Percentiles rank a stretch among this genome's conserved stretches.
phyloP scores from a whole-genome alignment of 352 stramenopile genomes.

The Globisporangium abappressorium region DNA sequence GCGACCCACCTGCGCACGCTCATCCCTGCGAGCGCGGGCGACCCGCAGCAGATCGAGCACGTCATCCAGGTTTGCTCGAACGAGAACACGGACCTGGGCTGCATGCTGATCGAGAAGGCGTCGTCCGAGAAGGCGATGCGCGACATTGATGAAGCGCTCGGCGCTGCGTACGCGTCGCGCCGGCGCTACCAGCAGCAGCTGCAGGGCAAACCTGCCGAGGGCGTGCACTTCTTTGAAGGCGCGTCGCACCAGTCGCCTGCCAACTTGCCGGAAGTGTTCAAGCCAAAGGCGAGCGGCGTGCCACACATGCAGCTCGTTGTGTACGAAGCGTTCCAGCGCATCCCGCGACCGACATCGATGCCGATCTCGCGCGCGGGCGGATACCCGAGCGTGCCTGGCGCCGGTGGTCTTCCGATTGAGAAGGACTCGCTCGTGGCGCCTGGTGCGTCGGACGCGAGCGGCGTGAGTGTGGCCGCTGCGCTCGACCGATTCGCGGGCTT shows the following conservation, averaged over 20 bases:
- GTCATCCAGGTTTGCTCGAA: constrained; percentile 97
- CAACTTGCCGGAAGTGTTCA: constrained; percentile 92
- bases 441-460: constrained; percentile 31
- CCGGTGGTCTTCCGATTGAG: constrained; percentile 29
- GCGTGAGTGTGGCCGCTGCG: constrained; percentile 65
- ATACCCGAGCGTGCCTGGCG: constrained; percentile 30
- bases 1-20: constrained; percentile 95
- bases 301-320: constrained; percentile 93
- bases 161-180: constrained; percentile 76
- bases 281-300: constrained; percentile 92
- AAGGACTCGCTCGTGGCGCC: constrained; percentile 27
- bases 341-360: constrained; percentile 90
- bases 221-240: constrained; percentile 79
- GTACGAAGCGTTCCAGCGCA: constrained; percentile 98
- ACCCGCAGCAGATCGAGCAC: constrained; percentile 94
- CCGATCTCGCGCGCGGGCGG: constrained; percentile 55
- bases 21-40: constrained; percentile 77
- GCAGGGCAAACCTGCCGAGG: constrained; percentile 71
- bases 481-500: constrained; percentile 81
- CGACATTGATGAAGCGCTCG: constrained; percentile 96
- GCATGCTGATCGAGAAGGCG: constrained; percentile 99
- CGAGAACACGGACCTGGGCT: constrained; percentile 99
- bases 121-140: constrained; percentile 98
- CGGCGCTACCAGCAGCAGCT: constrained; percentile 85
- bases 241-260: constrained; percentile 58